phyloP scores from a whole-genome alignment of 164 flowering plant genomes.

The Litsea cubeba region DNA sequence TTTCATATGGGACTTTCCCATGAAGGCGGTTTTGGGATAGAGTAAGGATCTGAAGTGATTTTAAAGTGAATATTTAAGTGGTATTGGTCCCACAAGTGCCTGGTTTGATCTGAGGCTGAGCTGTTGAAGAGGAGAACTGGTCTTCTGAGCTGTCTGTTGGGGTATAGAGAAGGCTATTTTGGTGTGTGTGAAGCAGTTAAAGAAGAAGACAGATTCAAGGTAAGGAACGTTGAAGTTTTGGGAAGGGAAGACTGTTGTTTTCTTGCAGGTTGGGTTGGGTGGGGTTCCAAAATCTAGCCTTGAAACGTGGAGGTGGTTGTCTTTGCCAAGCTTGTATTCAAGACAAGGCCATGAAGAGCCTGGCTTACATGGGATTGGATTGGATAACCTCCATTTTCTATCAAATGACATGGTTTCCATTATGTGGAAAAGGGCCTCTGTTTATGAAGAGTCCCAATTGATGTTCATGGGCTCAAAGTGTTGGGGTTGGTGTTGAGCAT shows the following conservation, averaged over 20 bases:
- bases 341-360: slow-evolving; percentile 70
- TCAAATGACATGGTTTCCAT: slow-evolving; percentile 82
- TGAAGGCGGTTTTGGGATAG: slow-evolving; percentile 63
- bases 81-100: slow-evolving; percentile 62
- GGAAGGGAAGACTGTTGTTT: slow-evolving; percentile 53
- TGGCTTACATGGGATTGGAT: slow-evolving; percentile 64
- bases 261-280: slow-evolving; percentile 66
- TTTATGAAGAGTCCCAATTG: slow-evolving; percentile 48
- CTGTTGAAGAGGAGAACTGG: slow-evolving; percentile 47
- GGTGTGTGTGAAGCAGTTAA: slow-evolving; percentile 61
- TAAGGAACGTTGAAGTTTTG: slow-evolving; percentile 54
- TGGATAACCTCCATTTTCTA: slow-evolving; percentile 48
- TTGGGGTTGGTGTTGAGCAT: slow-evolving; percentile 6
- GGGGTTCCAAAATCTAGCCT: slow-evolving; percentile 71
- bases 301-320: slow-evolving; percentile 53
- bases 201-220: slow-evolving; percentile 67
- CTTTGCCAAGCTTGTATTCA: slow-evolving; percentile 55
- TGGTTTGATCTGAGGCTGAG: slow-evolving; percentile 69
- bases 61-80: slow-evolving; percentile 54
- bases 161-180: slow-evolving; percentile 37
- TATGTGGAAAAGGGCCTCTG: slow-evolving; percentile 59
- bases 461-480: slow-evolving; percentile 6
- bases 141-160: background rate
- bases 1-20: slow-evolving; percentile 44
- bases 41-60: slow-evolving; percentile 64